phyloP scores from a whole-genome alignment of 2,329 filamentous ascomycete genomes.

The Fusarium sp. region DNA sequence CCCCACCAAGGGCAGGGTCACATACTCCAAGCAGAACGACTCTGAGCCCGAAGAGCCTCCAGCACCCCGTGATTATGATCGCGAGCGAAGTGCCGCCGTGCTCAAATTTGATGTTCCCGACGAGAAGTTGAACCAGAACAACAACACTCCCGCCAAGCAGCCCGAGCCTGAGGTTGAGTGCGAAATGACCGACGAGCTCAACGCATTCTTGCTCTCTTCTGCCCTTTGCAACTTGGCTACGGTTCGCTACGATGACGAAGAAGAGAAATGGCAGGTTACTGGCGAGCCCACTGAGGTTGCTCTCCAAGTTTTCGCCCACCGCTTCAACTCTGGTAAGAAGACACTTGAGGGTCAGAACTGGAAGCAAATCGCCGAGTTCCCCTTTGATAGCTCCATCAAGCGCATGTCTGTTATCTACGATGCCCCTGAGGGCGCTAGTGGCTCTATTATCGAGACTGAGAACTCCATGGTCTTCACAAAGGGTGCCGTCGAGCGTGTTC shows the following conservation, averaged over 20 bases:
- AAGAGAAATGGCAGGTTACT: conserved; percentile 71
- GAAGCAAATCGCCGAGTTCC: conserved; percentile 75
- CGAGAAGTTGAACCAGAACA: conserved; percentile 59
- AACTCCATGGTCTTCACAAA: conserved; percentile 70
- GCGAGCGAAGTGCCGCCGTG: conserved; percentile 68
- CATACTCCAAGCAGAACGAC: conserved; percentile 55
- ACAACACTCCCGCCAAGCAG: conserved; percentile 40
- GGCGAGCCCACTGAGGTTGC: conserved; percentile 82
- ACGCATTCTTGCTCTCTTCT: conserved; percentile 64
- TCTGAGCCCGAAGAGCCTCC: conserved; percentile 50
- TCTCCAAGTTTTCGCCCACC: conserved; percentile 78
- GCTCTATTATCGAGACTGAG: conserved; percentile 53
- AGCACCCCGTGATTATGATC: conserved; percentile 66
- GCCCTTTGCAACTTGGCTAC: conserved; percentile 75
- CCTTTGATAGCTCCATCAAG: conserved; percentile 83
- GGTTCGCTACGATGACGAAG: conserved; percentile 65
- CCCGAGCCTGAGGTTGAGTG: conserved; percentile 53
- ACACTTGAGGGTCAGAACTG: conserved; percentile 64
- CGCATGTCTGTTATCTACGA: conserved; percentile 82
- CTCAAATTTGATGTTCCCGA: conserved; percentile 73
- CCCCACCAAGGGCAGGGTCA: conserved; percentile 68
- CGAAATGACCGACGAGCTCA: conserved; percentile 62
- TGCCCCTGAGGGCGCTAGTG: conserved; percentile 54
- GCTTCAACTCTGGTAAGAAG: conserved; percentile 71
- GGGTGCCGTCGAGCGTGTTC: conserved; percentile 69